Conservation (phyloP, 768 basidiomycete genomes). For the Trametes cingulata region DNA sequence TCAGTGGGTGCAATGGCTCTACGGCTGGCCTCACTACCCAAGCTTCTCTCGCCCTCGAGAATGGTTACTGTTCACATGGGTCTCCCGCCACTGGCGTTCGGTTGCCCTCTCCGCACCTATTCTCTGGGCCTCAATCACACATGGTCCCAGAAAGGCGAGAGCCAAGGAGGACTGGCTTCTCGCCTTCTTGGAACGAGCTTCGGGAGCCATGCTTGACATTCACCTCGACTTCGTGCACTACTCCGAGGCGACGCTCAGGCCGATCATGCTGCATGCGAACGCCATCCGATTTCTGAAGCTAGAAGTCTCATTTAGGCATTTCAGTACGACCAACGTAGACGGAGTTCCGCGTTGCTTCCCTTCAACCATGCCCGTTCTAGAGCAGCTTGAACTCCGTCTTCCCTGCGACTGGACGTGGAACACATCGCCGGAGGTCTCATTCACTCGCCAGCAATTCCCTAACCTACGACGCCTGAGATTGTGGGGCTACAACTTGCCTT, state of each 20-base stretch:
- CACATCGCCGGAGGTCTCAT: not conserved
- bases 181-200: not conserved
- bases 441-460: not conserved
- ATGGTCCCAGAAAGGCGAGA: not conserved
- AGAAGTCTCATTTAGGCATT: not conserved
- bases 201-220: not conserved
- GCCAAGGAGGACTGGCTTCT: not conserved
- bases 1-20: not conserved
- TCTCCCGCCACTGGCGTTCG: conserved; percentile 17
- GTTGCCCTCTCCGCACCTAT: conserved; percentile 6
- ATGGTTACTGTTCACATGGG: not conserved
- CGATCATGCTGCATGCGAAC: not conserved
- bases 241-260: not conserved
- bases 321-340: not conserved
- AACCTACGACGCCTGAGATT: not conserved
- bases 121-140: conserved; percentile 6
- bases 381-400: not conserved
- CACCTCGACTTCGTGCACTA: not conserved
- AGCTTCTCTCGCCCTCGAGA: not conserved
- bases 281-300: not conserved
- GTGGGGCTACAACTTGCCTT: not conserved
- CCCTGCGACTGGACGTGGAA: no score
- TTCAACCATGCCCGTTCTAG: not conserved
- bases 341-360: not conserved
- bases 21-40: not conserved